Evolutionary conservation across 305 asterid species (phyloP).

Genomic region (Nicotiana rustica): DNA sequence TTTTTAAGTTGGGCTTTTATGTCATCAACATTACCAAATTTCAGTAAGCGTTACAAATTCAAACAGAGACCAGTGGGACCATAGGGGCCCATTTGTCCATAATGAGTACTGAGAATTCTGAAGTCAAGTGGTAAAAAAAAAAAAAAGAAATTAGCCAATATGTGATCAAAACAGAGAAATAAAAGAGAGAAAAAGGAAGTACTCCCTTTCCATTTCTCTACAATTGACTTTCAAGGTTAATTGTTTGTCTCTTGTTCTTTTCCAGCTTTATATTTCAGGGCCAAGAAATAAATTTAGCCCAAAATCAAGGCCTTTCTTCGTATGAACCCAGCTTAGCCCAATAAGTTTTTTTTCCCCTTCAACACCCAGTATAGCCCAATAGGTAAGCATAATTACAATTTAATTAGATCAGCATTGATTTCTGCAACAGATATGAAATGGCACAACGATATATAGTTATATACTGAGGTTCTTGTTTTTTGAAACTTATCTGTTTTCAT

Average conservation of each 20-base stretch:
- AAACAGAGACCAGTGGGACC: constrained; percentile 1
- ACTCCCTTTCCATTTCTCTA: no score
- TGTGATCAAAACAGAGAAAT: no score
- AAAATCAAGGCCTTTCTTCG: constrained; percentile 20
- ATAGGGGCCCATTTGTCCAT: not conserved
- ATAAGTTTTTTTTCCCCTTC: not conserved
- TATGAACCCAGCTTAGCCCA: not conserved
- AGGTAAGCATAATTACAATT: no score
- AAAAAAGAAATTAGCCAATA: no score
- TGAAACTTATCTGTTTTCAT: no score
- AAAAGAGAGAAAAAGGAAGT: no score
- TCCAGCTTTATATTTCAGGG: not conserved
- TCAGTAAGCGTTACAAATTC: not conserved
- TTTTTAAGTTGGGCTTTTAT: constrained; percentile 28
- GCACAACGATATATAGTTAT: no score
- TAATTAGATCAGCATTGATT: no score
- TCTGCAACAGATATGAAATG: no score
- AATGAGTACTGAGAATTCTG: not conserved
- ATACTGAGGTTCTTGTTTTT: no score
- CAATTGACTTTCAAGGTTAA: no score
- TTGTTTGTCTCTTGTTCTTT: not conserved
- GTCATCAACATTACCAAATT: not conserved
- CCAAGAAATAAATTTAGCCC: not conserved
- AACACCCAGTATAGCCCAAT: no score
- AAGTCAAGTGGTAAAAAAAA: not conserved